A percentile compares a stretch with the other conserved stretches of the same genome.
These are phyloP conservation scores for Fusarium aywerte DNA, from an alignment of 2,329 filamentous ascomycete genomes.

Conservation along the genomic window DNA sequence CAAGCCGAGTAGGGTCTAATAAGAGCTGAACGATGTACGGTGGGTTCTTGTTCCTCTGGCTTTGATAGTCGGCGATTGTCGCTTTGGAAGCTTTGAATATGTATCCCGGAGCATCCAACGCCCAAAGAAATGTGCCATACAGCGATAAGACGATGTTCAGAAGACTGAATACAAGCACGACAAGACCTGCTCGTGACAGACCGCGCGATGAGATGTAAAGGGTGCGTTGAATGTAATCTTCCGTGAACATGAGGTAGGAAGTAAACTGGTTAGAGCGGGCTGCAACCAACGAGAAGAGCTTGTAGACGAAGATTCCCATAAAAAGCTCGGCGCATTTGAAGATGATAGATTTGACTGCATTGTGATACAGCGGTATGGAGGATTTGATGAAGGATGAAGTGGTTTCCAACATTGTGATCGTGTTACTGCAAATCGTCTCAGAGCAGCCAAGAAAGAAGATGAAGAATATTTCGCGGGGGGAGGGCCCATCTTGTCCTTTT, in stretches of 20 bases:
- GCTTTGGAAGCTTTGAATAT: constrained; percentile 10
- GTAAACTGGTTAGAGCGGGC: constrained; percentile 35
- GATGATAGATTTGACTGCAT: constrained; percentile 33
- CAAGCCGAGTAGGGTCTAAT: not conserved
- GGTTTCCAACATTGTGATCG: constrained; percentile 23
- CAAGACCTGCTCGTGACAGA: constrained; percentile 16
- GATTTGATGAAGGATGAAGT: constrained; percentile 15
- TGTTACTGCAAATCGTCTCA: not conserved
- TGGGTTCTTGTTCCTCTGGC: constrained; percentile 1
- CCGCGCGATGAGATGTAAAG: constrained; percentile 27
- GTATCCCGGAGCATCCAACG: constrained; percentile 30
- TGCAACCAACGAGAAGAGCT: constrained; percentile 27
- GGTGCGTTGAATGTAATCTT: constrained; percentile 30
- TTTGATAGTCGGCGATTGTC: constrained; percentile 8
- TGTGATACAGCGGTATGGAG: constrained; percentile 32
- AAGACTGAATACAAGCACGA: constrained; percentile 23
- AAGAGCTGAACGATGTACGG: constrained; percentile 30
- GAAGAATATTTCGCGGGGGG: not conserved
- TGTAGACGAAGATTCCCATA: constrained; percentile 33
- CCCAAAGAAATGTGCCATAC: constrained; percentile 35
- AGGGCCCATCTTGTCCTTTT: not conserved
- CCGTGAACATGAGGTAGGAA: constrained; percentile 37
- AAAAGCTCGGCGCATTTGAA: constrained; percentile 35
- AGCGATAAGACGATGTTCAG: constrained; percentile 18
- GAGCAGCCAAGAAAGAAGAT: not conserved